Evolutionary conservation across 1,284 basidiomycete species (phyloP).

Genomic region (Phenoliferia sp.): DNA sequence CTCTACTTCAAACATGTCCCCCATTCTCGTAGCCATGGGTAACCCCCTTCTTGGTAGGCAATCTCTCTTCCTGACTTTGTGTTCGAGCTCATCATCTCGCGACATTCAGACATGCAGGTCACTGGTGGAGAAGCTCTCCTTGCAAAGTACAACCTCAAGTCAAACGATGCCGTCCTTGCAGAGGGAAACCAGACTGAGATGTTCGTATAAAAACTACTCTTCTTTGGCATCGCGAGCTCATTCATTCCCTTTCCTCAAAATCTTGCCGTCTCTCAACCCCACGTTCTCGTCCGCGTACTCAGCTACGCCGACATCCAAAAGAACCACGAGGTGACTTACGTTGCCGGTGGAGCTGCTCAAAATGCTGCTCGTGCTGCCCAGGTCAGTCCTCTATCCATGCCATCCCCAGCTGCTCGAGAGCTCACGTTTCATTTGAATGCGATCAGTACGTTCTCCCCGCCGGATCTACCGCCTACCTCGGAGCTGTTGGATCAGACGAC

Average conservation of each 20-base stretch:
- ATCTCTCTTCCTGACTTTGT: neutral
- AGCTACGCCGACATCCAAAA: slow-evolving; percentile 86
- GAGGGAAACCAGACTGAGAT: slow-evolving; percentile 80
- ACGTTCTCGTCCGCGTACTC: slow-evolving; percentile 2
- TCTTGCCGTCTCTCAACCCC: neutral
- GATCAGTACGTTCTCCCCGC: slow-evolving; percentile 78
- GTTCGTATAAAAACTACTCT: slow-evolving; percentile 48
- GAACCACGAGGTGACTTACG: slow-evolving; percentile 76
- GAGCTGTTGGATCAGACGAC: slow-evolving; percentile 87
- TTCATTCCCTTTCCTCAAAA: neutral
- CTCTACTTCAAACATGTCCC: slow-evolving; percentile 5
- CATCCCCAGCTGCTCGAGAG: neutral
- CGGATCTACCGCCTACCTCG: slow-evolving; percentile 90
- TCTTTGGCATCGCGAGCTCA: neutral
- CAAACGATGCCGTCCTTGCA: slow-evolving; percentile 96
- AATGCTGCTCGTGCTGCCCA: slow-evolving; percentile 94
- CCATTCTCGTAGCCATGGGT: slow-evolving; percentile 38
- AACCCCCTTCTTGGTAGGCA: slow-evolving; percentile 35
- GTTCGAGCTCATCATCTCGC: slow-evolving; percentile 37
- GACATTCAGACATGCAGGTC: slow-evolving; percentile 41
- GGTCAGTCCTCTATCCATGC: slow-evolving; percentile 51
- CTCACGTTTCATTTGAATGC: slow-evolving; percentile 10
- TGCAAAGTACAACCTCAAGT: slow-evolving; percentile 84
- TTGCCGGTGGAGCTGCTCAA: slow-evolving; percentile 95
- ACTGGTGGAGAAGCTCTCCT: slow-evolving; percentile 62